Base-by-base conservation (phyloP, 805 yeast species). In the Barnettozyma pratensis region DNA sequence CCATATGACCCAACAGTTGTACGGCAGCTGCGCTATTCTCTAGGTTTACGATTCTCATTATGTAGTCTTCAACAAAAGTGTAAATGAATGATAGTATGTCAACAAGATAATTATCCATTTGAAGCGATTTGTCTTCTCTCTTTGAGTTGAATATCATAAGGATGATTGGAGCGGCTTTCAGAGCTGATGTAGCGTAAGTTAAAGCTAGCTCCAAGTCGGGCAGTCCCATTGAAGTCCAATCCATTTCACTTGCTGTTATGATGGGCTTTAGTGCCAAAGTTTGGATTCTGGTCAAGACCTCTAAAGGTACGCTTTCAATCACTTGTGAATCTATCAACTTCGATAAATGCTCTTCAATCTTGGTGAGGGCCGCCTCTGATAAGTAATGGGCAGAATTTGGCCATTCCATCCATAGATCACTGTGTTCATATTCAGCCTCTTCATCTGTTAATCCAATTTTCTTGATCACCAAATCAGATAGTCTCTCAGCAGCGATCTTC, bases 51-150 rank as follows among this genome's bases (percentile, higher is more conserved):
- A 59, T 3, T 14, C 51, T 52, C 14, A 66, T 5, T 5, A 70
- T 28, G 9, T 61, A 51, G 31, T 68, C 67, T 36, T 68, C 74
- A 1, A 67, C 50, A 7, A 63, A 43, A 1, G 58, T 60, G 41
- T 68, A 62, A 5, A 78, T 48, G 45, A 75, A 72, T 0, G 70
- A 66, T 1, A 79, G 55, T 0, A 76, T 69, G 3, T 70, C 64
- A 4, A 57, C 54, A 12, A 80, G 53, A 54, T 72, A 73, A 5
- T 67, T 68, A 37, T 79, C 83, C 28, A 75, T 52, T 47, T 73
- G 72, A 4, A 83, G 55, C 37, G 62, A 65, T 49, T 73, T 74
- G 45, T 78, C 80, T 3, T 58, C 50, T 39, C 71, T 56, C 35
- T 67, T 64, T 12, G 76, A 57, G 30, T 70, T 69, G 46, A 80